Evolutionary conservation across 139 green algal genomes (phyloP).

Genomic region (Desmodesmus armatus): DNA sequence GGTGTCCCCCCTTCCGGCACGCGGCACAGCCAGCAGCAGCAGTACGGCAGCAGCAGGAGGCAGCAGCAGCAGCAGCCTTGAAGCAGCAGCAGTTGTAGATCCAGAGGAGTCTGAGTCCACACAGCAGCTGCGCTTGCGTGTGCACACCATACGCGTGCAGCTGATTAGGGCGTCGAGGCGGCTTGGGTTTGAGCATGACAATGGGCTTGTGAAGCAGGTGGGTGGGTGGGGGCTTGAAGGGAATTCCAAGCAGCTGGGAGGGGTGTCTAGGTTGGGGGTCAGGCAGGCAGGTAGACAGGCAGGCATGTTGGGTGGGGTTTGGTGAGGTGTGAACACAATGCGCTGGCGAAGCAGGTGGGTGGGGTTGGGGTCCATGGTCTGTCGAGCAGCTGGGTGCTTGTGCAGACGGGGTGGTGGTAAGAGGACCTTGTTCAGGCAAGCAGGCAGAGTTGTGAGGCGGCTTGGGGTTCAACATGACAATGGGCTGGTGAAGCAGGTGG

Average conservation of each 20-base stretch:
- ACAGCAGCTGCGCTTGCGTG: conserved; percentile 46
- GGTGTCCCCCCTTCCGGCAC: background rate
- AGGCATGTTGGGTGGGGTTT: too few species aligned
- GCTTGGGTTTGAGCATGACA: conserved; percentile 66
- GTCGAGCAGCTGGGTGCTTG: background rate
- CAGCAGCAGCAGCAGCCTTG: background rate
- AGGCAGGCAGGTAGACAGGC: background rate
- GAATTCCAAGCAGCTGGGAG: too few species aligned
- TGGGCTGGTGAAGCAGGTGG: conserved; percentile 67
- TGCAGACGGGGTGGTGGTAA: too few species aligned
- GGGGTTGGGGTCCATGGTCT: too few species aligned
- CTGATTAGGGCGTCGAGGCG: conserved; percentile 59
- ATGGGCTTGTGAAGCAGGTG: conserved; percentile 67
- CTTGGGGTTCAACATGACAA: conserved; percentile 67
- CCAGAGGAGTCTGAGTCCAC: conserved; percentile 58
- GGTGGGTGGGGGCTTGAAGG: too few species aligned
- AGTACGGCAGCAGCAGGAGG: background rate
- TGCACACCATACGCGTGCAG: conserved; percentile 61
- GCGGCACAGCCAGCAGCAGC: background rate
- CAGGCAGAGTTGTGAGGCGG: conserved; percentile 54
- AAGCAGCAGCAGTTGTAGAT: conserved; percentile 47
- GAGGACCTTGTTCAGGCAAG: conserved; percentile 54
- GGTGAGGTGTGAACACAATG: too few species aligned
- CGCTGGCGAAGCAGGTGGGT: too few species aligned
- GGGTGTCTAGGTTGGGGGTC: background rate